Evolutionary conservation across 495 filamentous ascomycete genomes (phyloP), one percentile per base, ranked within the genome.

Genomic region (Aspergillus haitiensis): DNA sequence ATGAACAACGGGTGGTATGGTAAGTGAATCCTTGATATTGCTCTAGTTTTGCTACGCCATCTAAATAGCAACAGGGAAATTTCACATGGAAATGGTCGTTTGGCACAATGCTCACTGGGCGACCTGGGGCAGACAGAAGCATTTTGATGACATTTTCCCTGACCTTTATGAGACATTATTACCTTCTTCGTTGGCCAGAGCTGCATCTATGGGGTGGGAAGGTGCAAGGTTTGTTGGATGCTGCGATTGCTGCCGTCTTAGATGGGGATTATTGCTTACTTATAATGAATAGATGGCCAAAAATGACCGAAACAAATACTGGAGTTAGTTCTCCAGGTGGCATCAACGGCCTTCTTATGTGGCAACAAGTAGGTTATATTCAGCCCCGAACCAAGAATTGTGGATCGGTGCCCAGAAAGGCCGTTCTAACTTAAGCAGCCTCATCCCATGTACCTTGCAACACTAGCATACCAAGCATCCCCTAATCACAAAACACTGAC

Each of bases 1-100:
- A 64, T 64, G 62, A 60, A 64, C 15, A 64, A 64, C 35, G 62
- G 62, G 52, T 64, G 62, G 62, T 64, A 64, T 47, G 62, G 62
- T 55, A 47, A 9, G 59, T 62, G 13, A 36, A 47, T 42, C 0
- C 3, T n/a, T 8, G 33, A 12, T 45, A 7, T 27, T 15, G 35
- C 45, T 12, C 9, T 47, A 13, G 32, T 16, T 15, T 37, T 47
- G n/a, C 35, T 16, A 31, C 33, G 0, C 13, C 6, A 9, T 15
- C 15, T 21, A 9, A 47, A n/a, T 1, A 10, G 6, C 5, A 21
- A 9, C 34, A 63, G 56, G 56, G 6, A 64, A 64, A 15, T 64
- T 64, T 40, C 62, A 64, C 13, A 64, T 64, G 62, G 62, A 64
- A 40, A 64, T 64, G 62, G 57, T 64, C 6, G 53, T 64, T 5